These are phyloP conservation scores for Paxillus involutus DNA, from an alignment of 768 basidiomycete species.

Conservation along the genomic window DNA sequence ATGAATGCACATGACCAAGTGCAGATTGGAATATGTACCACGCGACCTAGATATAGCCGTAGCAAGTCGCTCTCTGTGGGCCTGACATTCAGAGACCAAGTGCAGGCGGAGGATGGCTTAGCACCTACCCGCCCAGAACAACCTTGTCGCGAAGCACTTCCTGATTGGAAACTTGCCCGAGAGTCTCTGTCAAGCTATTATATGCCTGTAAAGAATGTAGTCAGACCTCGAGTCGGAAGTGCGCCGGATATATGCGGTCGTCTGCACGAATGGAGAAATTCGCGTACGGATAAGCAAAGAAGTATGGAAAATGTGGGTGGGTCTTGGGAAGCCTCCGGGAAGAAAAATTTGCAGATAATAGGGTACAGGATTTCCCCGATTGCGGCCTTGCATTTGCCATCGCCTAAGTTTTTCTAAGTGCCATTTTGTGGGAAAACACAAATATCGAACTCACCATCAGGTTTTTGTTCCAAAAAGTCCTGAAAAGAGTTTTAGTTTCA, in stretches of 20 bases:
- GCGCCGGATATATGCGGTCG: constrained; percentile 29
- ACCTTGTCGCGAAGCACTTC: constrained; percentile 42
- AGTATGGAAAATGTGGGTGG: constrained; percentile 20
- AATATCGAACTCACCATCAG: constrained; percentile 13
- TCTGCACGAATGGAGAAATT: constrained; percentile 1
- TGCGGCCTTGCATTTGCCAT: constrained; percentile 18
- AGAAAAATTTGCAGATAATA: constrained; percentile 39
- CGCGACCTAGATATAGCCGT: constrained; percentile 44
- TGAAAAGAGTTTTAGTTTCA: constrained; percentile 17
- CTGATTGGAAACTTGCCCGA: constrained; percentile 41
- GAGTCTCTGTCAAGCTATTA: constrained; percentile 49
- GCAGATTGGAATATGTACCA: constrained; percentile 33
- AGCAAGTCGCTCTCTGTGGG: constrained; percentile 46
- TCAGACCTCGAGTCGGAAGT: constrained; percentile 15
- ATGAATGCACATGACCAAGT: background rate
- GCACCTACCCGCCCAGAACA: constrained; percentile 49
- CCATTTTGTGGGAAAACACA: background rate
- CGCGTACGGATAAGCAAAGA: constrained; percentile 25
- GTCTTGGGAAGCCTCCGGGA: constrained; percentile 22
- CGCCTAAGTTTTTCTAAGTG: constrained; percentile 12
- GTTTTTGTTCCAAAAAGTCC: constrained; percentile 24
- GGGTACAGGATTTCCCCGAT: constrained; percentile 30
- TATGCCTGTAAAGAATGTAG: constrained; percentile 44
- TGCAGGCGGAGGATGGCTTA: background rate
- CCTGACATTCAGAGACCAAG: background rate